phyloP scores from a whole-genome alignment of 345 rosid species.

The Gossypium raimondii region DNA sequence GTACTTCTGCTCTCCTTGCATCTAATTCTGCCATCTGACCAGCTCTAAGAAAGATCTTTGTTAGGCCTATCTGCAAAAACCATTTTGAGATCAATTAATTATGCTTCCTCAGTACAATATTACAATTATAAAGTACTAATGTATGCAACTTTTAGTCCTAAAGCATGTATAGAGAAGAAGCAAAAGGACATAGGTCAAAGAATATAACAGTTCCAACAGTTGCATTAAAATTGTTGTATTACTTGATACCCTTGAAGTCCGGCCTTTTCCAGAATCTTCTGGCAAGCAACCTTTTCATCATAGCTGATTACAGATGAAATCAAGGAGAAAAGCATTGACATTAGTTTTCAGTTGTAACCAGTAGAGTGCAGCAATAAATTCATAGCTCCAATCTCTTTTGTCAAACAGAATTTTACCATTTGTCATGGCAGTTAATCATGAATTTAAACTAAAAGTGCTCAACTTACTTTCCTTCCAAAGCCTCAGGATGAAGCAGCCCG shows the following conservation, averaged over 20 bases:
- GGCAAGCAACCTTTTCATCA: conserved; percentile 70
- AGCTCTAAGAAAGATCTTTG: conserved; percentile 90
- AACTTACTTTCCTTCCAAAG: conserved; percentile 82
- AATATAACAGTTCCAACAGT: conserved; percentile 5
- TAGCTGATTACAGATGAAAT: conserved; percentile 45
- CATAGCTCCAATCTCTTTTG: not conserved
- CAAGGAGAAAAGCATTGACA: conserved; percentile 17
- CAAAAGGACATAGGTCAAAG: not conserved
- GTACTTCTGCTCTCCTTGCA: conserved; percentile 75
- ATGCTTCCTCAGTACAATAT: not conserved
- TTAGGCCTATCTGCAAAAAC: conserved; percentile 77
- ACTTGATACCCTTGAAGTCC: conserved; percentile 96
- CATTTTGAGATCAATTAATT: conserved; percentile 17
- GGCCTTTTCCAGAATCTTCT: conserved; percentile 72
- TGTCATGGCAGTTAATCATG: not conserved
- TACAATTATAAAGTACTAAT: not conserved
- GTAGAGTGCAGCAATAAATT: conserved; percentile 11
- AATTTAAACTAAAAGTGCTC: not conserved
- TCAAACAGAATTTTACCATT: conserved; percentile 1
- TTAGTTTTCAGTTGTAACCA: conserved; percentile 16
- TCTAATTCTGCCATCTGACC: conserved; percentile 99
- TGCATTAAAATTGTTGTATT: conserved; percentile 18
- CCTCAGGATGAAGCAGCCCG: conserved; percentile 70
- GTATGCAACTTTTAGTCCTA: not conserved
- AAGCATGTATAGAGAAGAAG: not conserved